Percentiles rank a stretch among this genome's conserved stretches.
phyloP scores from a whole-genome alignment of 78 protist genomes.

The slime mould (Dictyostelium discoideum) region DNA sequence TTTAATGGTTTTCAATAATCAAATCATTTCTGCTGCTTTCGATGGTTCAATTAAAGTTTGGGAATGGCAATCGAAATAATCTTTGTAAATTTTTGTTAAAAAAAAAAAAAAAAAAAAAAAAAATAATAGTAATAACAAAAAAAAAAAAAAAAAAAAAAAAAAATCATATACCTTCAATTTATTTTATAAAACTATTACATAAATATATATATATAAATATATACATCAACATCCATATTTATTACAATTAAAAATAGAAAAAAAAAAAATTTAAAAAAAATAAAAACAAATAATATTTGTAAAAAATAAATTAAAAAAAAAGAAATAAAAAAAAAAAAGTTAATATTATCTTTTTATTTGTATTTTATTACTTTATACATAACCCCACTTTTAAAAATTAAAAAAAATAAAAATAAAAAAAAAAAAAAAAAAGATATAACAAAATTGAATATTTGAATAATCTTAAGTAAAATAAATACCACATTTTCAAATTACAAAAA shows the following conservation, averaged over 20 bases:
- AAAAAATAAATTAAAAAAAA: neutral
- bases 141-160: neutral
- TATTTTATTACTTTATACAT: neutral
- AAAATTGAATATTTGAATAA: neutral
- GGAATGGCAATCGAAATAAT: constrained; percentile 48
- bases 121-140: no score
- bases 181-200: neutral
- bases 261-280: neutral
- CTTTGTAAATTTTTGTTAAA: neutral
- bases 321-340: neutral
- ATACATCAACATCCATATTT: neutral
- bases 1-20: constrained; percentile 15
- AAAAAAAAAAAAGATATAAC: no score
- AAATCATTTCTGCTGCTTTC: constrained; percentile 38
- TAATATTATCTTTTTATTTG: neutral
- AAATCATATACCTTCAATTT: neutral
- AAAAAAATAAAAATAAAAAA: neutral
- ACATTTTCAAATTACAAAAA: neutral
- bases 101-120: neutral
- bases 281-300: no score
- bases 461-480: neutral
- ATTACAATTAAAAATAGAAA: neutral
- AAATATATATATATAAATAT: no score
- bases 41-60: constrained; percentile 67
- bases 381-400: neutral